Percentiles rank a stretch among this genome's conserved stretches.
Conservation (phyloP, 441 rosid genomes). For the Brassica hybrid region DNA sequence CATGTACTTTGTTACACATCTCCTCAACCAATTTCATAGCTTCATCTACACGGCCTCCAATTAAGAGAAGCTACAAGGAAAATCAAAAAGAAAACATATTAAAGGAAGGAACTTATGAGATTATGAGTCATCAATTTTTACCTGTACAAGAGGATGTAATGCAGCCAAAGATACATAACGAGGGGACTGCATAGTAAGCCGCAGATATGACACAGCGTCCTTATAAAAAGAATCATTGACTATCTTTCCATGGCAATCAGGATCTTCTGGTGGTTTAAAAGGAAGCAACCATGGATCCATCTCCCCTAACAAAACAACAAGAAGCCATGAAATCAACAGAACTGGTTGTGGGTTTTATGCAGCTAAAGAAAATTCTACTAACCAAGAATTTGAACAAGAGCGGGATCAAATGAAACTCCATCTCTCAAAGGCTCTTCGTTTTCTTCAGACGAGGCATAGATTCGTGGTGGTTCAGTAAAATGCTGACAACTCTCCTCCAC, state of each 20-base stretch:
- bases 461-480: slow-evolving; percentile 40
- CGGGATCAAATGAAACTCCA: slow-evolving; percentile 46
- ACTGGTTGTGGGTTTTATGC: too few relatives aligned
- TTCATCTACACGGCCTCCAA: slow-evolving; percentile 65
- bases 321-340: slow-evolving; percentile 4
- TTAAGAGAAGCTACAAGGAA: slow-evolving; percentile 62
- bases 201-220: slow-evolving; percentile 68
- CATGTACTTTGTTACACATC: slow-evolving; percentile 49
- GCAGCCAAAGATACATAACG: slow-evolving; percentile 51
- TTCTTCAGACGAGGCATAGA: slow-evolving; percentile 56
- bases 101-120: not conserved
- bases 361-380: slow-evolving; percentile 35
- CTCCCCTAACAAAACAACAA: slow-evolving; percentile 45
- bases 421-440: slow-evolving; percentile 46
- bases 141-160: slow-evolving; percentile 83
- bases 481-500: slow-evolving; percentile 34
- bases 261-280: slow-evolving; percentile 50
- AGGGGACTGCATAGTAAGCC: slow-evolving; percentile 52
- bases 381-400: slow-evolving; percentile 58
- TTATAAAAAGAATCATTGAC: slow-evolving; percentile 52
- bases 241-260: slow-evolving; percentile 49
- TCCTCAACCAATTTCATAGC: slow-evolving; percentile 65
- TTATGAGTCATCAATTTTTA: too few relatives aligned
- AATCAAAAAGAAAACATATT: slow-evolving; percentile 3
- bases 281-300: slow-evolving; percentile 85